A percentile compares a stretch with the other conserved stretches of the same genome.
These are phyloP conservation scores for Suillus placidus DNA, from an alignment of 768 basidiomycete genomes.

Conservation along the genomic window DNA sequence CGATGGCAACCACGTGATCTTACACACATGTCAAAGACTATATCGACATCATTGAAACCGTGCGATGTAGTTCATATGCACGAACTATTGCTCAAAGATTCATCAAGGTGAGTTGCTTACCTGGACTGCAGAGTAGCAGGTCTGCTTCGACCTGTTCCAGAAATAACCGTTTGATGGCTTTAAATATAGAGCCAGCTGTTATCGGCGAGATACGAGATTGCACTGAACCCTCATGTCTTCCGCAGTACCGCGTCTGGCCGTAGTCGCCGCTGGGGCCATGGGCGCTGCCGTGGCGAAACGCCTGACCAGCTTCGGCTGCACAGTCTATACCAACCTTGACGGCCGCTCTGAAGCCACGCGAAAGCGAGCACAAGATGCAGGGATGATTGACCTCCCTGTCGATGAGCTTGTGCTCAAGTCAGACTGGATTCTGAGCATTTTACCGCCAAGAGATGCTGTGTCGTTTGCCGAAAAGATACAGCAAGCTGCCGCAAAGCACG, in stretches of 20 bases:
- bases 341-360: slow-evolving; percentile 54
- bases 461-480: slow-evolving; percentile 42
- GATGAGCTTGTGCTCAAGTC: slow-evolving; percentile 39
- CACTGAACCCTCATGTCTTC: slow-evolving; percentile 18
- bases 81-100: background rate
- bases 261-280: slow-evolving; percentile 63
- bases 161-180: background rate
- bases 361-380: slow-evolving; percentile 51
- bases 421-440: slow-evolving; percentile 55
- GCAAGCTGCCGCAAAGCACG: background rate
- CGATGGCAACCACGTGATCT: background rate
- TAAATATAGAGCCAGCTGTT: background rate
- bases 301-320: slow-evolving; percentile 49
- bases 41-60: background rate
- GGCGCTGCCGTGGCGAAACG: slow-evolving; percentile 56
- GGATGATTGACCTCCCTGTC: slow-evolving; percentile 47
- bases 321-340: slow-evolving; percentile 56
- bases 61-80: background rate
- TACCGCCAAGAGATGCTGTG: slow-evolving; percentile 58
- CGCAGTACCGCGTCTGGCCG: slow-evolving; percentile 39
- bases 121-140: background rate
- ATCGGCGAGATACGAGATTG: background rate
- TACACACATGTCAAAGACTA: background rate
- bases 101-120: background rate
- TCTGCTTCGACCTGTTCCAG: background rate